Percentiles rank a stretch among this genome's conserved stretches.
phyloP scores from a whole-genome alignment of 805 yeast species.

The Candida morakotiae region DNA sequence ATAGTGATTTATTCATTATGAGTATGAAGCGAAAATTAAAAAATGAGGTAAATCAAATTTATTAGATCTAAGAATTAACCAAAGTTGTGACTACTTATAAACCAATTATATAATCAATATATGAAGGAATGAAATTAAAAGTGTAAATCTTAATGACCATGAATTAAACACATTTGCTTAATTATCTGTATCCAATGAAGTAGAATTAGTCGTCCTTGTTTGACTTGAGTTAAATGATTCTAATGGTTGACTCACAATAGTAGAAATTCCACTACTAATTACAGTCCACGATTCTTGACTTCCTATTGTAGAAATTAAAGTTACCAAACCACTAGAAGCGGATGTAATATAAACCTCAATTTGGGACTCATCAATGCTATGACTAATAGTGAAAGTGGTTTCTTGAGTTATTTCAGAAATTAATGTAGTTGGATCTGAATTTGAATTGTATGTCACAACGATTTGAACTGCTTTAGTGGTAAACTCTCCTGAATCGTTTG shows the following conservation, averaged over 20 bases:
- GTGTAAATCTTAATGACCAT: not conserved
- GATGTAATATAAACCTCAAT: constrained; percentile 15
- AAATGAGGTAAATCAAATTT: constrained; percentile 42
- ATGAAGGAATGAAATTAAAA: not conserved
- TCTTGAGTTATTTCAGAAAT: not conserved
- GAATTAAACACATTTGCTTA: not conserved
- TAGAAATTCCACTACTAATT: no score
- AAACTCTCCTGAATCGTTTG: constrained; percentile 11
- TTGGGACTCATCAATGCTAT: constrained; percentile 6
- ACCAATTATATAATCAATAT: not conserved
- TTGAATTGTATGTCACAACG: not conserved
- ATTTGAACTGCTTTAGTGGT: constrained; percentile 11
- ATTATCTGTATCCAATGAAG: not conserved
- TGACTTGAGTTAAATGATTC: not conserved
- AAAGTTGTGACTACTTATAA: constrained; percentile 38
- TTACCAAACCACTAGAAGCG: constrained; percentile 11
- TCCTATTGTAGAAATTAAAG: no score
- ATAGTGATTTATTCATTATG: constrained; percentile 32
- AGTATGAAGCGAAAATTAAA: constrained; percentile 16
- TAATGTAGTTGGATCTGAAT: not conserved
- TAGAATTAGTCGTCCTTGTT: not conserved
- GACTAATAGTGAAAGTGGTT: constrained; percentile 6
- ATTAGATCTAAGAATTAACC: no score
- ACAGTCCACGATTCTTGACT: no score
- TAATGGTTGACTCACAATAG: no score